Conservation (phyloP, 192 early-diverging fungal genomes). For the Chytriomyces sp. region DNA sequence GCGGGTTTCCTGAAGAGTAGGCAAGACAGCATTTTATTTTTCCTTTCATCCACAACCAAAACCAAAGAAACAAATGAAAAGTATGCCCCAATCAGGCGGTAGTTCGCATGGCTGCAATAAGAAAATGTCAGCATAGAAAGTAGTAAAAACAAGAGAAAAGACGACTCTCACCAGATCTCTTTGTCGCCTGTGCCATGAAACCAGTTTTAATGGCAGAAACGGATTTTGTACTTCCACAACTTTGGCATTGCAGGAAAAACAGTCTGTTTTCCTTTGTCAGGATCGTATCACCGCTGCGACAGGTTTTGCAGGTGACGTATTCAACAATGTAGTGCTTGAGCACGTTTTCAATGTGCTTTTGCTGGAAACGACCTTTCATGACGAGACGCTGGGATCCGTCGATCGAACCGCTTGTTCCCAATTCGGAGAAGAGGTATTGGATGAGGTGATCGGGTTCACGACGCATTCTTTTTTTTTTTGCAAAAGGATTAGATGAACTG, state of each 20-base stretch:
- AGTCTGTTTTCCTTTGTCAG: conserved; percentile 95
- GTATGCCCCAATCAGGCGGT: background rate
- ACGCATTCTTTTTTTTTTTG: conserved; percentile 70
- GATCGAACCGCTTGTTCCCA: conserved; percentile 97
- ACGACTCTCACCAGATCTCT: conserved; percentile 37
- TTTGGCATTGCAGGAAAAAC: conserved; percentile 96
- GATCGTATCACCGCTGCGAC: conserved; percentile 92
- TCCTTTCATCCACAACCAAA: no score
- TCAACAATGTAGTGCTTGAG: conserved; percentile 97
- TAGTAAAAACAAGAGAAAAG: background rate
- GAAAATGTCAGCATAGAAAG: background rate
- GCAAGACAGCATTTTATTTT: no score
- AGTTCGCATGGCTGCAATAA: conserved; percentile 12
- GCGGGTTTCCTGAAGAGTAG: no score
- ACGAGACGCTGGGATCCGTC: conserved; percentile 88
- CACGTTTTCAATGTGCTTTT: conserved; percentile 98
- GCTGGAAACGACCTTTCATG: conserved; percentile 98
- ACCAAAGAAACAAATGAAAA: no score
- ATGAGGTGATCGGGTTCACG: conserved; percentile 96
- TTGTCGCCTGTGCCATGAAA: conserved; percentile 81
- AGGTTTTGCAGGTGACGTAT: conserved; percentile 99
- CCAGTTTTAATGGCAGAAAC: conserved; percentile 97
- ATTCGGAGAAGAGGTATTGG: conserved; percentile 96
- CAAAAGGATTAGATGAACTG: conserved; percentile 10
- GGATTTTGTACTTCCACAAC: conserved; percentile 91